Evolutionary conservation across 2,329 filamentous ascomycete species (phyloP).

Genomic region (Beauveria rudraprayagi): DNA sequence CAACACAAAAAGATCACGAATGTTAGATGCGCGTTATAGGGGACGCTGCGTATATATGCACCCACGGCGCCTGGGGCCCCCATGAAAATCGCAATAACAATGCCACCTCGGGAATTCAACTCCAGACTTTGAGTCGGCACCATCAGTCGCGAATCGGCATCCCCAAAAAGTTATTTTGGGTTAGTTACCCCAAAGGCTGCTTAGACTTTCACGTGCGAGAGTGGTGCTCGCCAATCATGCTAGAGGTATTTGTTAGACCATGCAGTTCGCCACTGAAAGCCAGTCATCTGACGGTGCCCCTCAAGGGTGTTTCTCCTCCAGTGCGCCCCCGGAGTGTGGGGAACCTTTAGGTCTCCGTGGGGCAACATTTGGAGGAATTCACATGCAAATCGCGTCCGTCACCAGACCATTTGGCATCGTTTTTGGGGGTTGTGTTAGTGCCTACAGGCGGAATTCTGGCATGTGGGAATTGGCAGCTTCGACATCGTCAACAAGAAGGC

Average conservation of each 20-base stretch:
- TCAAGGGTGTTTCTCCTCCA: neutral
- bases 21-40: too few species aligned
- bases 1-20: too few species aligned
- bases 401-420: neutral
- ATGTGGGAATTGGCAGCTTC: conserved; percentile 5
- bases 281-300: conserved; percentile 10
- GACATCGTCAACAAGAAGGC: neutral
- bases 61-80: neutral
- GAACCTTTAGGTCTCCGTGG: neutral
- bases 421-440: neutral
- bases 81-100: neutral
- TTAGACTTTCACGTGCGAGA: conserved; percentile 2
- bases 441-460: neutral
- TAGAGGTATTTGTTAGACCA: neutral
- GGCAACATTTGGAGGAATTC: neutral
- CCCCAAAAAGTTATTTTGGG: neutral
- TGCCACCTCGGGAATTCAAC: neutral
- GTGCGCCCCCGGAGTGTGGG: neutral
- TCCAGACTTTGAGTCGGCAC: neutral
- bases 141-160: neutral
- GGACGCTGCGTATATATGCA: neutral
- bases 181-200: neutral
- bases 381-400: neutral
- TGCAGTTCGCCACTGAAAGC: neutral
- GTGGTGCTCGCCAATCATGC: conserved; percentile 4